Evolutionary conservation across 768 basidiomycete genomes (phyloP), one percentile per base, ranked within the genome.

Genomic region (Phlebiopsis flavidoalba): DNA sequence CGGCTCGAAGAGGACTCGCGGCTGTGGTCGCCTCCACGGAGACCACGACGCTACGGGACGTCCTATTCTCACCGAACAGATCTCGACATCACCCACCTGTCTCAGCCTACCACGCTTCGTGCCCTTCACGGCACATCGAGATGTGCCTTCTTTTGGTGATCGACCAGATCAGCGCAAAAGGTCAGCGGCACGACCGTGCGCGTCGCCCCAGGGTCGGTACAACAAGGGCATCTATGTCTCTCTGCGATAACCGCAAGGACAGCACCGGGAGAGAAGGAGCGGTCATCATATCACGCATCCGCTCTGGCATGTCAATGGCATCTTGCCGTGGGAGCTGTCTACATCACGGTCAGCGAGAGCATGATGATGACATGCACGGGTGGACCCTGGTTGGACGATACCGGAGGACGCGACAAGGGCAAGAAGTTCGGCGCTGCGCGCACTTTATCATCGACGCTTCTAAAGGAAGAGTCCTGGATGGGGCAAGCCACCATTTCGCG

Each of bases 381-480:
- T 5, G 86, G 86, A n/a, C 1, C 36, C 36, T 19, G 54, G 37
- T 1, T 55, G 54, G 54, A 45, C 22, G n/a, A 21, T 55, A 6
- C 54, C 17, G 54, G 37, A 15, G 54, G 54, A 21, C 35, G 22
- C 35, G n/a, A 43, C 54, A 55, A 55, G 54, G 54, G 54, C 54
- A 82, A 80, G 60, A 26, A 21, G 11, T 35, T 43, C 47, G 82
- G 80, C 58, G n/a, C 85, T 91, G 66, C 81, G 95, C 61, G 81
- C 93, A n/a, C n/a, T n/a, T n/a, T 3, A 80, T 98, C 65, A 84
- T 97, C 60, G 93, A 95, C n/a, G n/a, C n/a, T n/a, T 68, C 98
- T 96, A 76, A 95, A 94, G 75, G 97, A 99, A 70, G 95, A 99
- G 91, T 91, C 91, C 2, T 98, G 95, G 95, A 80, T 97, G 49